Percentiles rank a stretch among this genome's conserved stretches.
phyloP scores from a whole-genome alignment of 352 stramenopile genomes.

The Phytophthora constricta region DNA sequence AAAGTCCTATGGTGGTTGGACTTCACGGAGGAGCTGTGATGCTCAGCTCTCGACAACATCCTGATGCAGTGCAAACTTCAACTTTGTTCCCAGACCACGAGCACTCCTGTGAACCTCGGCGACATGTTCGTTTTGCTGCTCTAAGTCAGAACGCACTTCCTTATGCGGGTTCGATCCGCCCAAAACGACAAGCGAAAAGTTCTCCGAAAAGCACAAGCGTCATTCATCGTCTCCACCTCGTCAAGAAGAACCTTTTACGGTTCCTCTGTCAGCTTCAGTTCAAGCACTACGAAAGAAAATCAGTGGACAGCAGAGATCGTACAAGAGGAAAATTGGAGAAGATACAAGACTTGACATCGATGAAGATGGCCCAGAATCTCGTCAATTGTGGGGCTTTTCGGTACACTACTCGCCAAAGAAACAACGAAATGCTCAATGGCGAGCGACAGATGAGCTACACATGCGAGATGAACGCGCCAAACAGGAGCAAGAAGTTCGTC shows the following conservation, averaged over 20 bases:
- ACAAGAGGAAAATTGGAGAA: neutral
- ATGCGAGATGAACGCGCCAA: neutral
- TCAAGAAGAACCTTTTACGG: neutral
- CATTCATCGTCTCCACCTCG: neutral
- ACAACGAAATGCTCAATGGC: conserved; percentile 8
- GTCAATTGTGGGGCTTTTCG: conserved; percentile 19
- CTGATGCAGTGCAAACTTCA: neutral
- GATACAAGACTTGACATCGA: neutral
- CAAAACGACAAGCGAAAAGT: neutral
- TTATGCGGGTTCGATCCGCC: neutral
- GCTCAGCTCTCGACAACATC: conserved; percentile 10
- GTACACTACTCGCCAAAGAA: conserved; percentile 19
- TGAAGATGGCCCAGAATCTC: conserved; percentile 9
- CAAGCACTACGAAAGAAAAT: conserved; percentile 17
- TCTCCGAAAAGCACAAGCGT: conserved; percentile 5
- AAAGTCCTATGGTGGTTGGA: conserved; percentile 6
- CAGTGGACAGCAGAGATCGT: neutral
- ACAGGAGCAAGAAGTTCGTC: neutral
- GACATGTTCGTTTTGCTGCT: conserved; percentile 22
- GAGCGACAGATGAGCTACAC: conserved; percentile 1
- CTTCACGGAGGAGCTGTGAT: conserved; percentile 11
- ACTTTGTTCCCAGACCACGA: conserved; percentile 32
- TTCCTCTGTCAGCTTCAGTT: conserved; percentile 12
- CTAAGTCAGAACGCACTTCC: conserved; percentile 22
- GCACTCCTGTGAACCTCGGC: conserved; percentile 19